A percentile compares a stretch with the other conserved stretches of the same genome.
Evolutionary conservation across 768 basidiomycete species (phyloP).

Genomic region (Cubamyces sp.): DNA sequence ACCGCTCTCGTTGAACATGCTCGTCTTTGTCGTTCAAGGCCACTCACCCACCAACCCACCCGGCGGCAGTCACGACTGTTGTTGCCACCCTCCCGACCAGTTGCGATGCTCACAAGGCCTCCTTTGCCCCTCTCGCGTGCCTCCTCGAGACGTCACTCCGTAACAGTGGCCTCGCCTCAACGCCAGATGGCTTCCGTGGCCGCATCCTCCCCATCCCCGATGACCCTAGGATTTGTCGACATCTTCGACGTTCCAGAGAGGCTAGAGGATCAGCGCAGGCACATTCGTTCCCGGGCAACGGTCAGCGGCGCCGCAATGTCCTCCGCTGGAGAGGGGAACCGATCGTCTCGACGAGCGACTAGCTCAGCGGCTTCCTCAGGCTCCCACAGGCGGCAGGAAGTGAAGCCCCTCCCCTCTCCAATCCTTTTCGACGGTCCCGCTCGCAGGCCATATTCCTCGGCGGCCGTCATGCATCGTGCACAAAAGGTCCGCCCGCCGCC

Average conservation of each 20-base stretch:
- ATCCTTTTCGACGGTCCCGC: constrained; percentile 56
- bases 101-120: no score
- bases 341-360: constrained; percentile 9
- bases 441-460: no score
- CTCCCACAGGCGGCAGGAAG: not conserved
- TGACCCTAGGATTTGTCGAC: constrained; percentile 40
- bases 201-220: no score
- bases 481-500: not conserved
- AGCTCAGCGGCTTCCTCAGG: constrained; percentile 16
- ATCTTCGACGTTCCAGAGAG: constrained; percentile 54
- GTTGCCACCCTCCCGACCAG: no score
- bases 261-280: constrained; percentile 40
- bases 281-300: constrained; percentile 19
- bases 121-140: no score
- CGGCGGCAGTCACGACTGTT: no score
- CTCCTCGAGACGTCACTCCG: no score
- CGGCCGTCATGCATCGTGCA: constrained; percentile 33
- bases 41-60: no score
- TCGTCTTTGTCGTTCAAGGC: no score
- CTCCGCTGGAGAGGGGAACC: not conserved
- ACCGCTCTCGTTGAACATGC: no score
- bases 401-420: constrained; percentile 45
- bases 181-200: no score
- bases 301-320: not conserved
- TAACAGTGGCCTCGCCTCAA: no score